Base-by-base conservation (phyloP, 495 filamentous ascomycete genomes). In the Penicillium atrosanguineum region DNA sequence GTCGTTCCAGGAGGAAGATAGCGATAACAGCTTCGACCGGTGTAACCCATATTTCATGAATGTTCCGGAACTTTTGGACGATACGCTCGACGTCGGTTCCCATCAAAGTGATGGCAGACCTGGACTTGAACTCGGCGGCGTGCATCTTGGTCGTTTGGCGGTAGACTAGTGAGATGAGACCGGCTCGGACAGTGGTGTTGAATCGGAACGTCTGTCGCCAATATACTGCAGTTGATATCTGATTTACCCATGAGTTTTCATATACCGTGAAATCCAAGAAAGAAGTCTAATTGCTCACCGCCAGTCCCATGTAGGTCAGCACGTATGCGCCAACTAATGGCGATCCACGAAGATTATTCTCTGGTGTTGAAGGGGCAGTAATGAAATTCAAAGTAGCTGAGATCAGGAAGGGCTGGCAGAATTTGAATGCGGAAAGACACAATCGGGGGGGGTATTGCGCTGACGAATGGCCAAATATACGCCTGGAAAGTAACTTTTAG, bases 381-480 rank as follows among this genome's bases (percentile, higher is more conserved):
- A 31, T 72, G 63, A 45, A 75, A 67, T 34, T 50, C 47, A 82
- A 56, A 0, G 78, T 69, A 5, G 69, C 64, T 36, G 77, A 67
- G 20, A 87, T 76, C 37, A 87, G 67, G 41, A 87, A 80, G 2
- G 84, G 82, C 48, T 86, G 83, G 31, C 74, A 78, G 56, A 82
- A 82, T 31, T 60, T 76, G 65, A 86, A 83, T 1, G 62, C 81
- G 34, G 75, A 78, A 14, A 80, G 65, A 39, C 63, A 73, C 6
- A 81, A 50, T 6, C 80, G 72, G 2, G 83, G 81, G 5, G 72
- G 60, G 21, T n/a, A 80, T 70, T 1, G 69, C 75, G 18, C 64
- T 61, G 6, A 73, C 46, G 19, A 79, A 42, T 43, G 70, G 62
- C 54, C 58, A 62, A 3, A 44, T 11, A 36, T 64, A 61, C 29